phyloP scores from a whole-genome alignment of 2,329 filamentous ascomycete species.

The Ophiocordyceps polyrhachis-furcata region DNA sequence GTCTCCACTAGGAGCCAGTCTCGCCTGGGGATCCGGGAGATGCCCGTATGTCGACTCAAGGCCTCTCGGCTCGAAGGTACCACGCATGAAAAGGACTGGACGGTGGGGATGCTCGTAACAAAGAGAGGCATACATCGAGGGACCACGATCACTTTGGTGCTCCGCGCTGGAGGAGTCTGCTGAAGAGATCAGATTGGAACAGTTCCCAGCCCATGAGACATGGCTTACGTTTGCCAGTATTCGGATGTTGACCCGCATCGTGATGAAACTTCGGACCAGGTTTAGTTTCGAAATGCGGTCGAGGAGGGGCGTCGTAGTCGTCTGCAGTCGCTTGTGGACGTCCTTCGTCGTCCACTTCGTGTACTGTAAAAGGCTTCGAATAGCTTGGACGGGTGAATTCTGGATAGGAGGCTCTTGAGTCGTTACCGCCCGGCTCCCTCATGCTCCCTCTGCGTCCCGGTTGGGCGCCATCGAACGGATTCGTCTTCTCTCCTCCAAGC shows the following conservation, averaged over 20 bases:
- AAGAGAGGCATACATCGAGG: conserved; percentile 28
- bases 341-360: neutral
- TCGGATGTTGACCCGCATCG: neutral
- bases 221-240: neutral
- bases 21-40: conserved; percentile 2
- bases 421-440: conserved; percentile 16
- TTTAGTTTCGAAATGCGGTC: neutral
- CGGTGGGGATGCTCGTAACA: conserved; percentile 3
- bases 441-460: conserved; percentile 28
- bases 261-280: neutral
- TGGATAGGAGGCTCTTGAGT: conserved; percentile 7
- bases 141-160: conserved; percentile 8
- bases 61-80: conserved; percentile 1
- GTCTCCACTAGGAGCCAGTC: conserved; percentile 14
- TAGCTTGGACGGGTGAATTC: neutral
- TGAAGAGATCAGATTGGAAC: neutral
- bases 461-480: conserved; percentile 30
- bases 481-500: conserved; percentile 38
- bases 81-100: conserved; percentile 4
- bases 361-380: neutral
- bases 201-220: no score
- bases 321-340: neutral
- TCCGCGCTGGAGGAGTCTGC: neutral
- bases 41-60: neutral
- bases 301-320: neutral